Conservation (phyloP, 2,329 filamentous ascomycete genomes). For the Clarireedia paspali region DNA sequence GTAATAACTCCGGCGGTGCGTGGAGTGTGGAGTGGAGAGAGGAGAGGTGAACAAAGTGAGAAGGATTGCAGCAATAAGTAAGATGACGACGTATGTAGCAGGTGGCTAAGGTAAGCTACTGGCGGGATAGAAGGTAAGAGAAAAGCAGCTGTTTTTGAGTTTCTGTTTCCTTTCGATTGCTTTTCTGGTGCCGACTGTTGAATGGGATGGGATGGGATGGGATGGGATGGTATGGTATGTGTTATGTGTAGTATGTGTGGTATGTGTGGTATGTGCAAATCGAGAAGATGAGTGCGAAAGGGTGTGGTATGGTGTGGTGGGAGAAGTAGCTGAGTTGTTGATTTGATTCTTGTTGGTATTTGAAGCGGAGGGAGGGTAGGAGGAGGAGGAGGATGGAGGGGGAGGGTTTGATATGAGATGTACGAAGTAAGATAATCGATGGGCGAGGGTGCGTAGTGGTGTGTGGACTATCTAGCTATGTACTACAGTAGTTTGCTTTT, state of each 20-base stretch:
- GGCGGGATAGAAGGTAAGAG: too few species aligned
- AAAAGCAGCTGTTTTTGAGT: too few species aligned
- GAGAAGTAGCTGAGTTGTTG: not conserved
- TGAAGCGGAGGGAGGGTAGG: not conserved
- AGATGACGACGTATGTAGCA: too few species aligned
- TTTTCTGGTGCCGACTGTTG: too few species aligned
- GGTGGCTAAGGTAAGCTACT: too few species aligned
- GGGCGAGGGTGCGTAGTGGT: not conserved
- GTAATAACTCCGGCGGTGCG: not conserved
- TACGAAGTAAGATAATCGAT: not conserved
- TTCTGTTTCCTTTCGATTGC: too few species aligned
- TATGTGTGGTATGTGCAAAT: too few species aligned
- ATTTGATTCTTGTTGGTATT: not conserved
- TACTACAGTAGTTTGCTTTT: too few species aligned
- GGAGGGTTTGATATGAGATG: constrained; percentile 1
- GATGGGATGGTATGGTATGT: too few species aligned
- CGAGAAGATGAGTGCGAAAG: not conserved
- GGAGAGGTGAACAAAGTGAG: not conserved
- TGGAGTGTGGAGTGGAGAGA: not conserved
- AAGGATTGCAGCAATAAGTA: not conserved
- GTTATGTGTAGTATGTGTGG: too few species aligned
- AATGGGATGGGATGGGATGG: too few species aligned
- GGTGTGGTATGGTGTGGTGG: not conserved
- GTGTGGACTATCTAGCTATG: too few species aligned
- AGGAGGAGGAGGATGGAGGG: not conserved